These are phyloP conservation scores for Spathaspora passalidarum DNA, from an alignment of 805 yeast species.

Conservation along the genomic window DNA sequence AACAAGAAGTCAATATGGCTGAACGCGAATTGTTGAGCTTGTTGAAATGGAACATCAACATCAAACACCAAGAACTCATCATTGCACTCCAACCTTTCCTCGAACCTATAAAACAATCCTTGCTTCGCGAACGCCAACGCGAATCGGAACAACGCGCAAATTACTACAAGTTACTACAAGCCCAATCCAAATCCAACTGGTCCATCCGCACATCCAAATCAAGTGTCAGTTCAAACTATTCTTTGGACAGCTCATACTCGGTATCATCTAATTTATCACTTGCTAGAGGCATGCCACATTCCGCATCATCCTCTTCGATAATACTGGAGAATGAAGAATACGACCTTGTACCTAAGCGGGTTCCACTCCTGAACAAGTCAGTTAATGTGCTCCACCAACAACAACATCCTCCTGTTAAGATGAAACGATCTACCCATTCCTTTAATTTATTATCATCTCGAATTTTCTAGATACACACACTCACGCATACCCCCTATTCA, in stretches of 20 bases:
- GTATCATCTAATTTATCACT: constrained; percentile 17
- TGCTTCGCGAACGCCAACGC: constrained; percentile 24
- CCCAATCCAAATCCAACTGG: constrained; percentile 14
- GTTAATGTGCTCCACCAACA: constrained; percentile 2
- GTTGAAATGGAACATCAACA: constrained; percentile 80
- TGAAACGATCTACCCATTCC: neutral
- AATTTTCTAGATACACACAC: neutral
- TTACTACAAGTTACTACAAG: constrained; percentile 28
- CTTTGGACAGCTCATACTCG: constrained; percentile 13
- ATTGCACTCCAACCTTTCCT: constrained; percentile 72
- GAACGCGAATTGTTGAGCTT: constrained; percentile 83
- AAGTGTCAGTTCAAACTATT: constrained; percentile 10
- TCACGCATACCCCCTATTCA: neutral
- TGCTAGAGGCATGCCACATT: constrained; percentile 6
- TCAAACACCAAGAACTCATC: constrained; percentile 67
- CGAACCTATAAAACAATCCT: constrained; percentile 61
- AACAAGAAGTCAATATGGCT: constrained; percentile 82
- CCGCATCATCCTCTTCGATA: constrained; percentile 7
- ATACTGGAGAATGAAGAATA: constrained; percentile 1
- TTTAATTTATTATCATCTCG: neutral
- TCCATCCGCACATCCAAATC: constrained; percentile 6
- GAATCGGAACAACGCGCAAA: constrained; percentile 27
- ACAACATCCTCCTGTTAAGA: neutral
- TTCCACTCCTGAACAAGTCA: constrained; percentile 12
- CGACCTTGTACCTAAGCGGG: constrained; percentile 4